These are phyloP conservation scores for Combretum micranthum DNA, from an alignment of 345 rosid genomes.

Conservation along the genomic window DNA sequence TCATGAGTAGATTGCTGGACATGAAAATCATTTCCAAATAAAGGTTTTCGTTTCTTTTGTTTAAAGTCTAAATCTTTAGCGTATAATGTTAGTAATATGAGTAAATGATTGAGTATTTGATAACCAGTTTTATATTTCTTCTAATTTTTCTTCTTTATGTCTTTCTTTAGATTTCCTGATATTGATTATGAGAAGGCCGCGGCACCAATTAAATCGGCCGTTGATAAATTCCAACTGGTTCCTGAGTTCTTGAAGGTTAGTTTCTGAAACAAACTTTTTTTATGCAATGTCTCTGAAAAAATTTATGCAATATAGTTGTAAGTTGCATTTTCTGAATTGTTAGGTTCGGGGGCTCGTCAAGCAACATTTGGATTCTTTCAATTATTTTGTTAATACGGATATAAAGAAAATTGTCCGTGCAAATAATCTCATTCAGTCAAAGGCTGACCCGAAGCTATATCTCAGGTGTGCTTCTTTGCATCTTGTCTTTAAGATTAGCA, in stretches of 20 bases:
- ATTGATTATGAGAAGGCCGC: slow-evolving; percentile 36
- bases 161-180: slow-evolving; percentile 1
- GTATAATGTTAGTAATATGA: no score
- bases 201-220: slow-evolving; percentile 43
- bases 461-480: slow-evolving; percentile 29
- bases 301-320: background rate
- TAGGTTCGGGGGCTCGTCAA: slow-evolving; percentile 90
- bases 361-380: slow-evolving; percentile 86
- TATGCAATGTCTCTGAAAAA: no score
- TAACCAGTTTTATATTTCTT: no score
- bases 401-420: slow-evolving; percentile 87
- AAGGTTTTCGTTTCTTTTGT: no score
- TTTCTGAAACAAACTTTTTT: no score
- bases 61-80: no score
- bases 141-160: no score
- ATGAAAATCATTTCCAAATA: no score
- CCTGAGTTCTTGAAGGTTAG: slow-evolving; percentile 64
- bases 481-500: background rate
- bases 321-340: background rate
- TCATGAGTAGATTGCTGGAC: no score
- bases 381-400: slow-evolving; percentile 66
- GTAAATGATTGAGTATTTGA: no score
- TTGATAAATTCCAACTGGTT: slow-evolving; percentile 52
- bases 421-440: slow-evolving; percentile 47
- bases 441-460: slow-evolving; percentile 41